phyloP scores from a whole-genome alignment of 768 basidiomycete species.

The Tephrocybe sp. region DNA sequence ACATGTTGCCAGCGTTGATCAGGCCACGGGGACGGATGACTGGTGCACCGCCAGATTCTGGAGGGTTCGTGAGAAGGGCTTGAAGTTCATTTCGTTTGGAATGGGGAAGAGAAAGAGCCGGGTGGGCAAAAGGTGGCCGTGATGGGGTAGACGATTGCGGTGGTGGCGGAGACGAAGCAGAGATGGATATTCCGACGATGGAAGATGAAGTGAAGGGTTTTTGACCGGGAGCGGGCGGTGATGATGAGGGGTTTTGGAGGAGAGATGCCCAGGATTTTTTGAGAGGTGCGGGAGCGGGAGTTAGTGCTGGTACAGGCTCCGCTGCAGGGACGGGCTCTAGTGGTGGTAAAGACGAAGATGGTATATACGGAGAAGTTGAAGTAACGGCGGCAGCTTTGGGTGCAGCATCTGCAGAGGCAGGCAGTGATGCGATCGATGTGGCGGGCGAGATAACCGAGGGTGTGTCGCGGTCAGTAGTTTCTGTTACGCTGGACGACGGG shows the following conservation, averaged over 20 bases:
- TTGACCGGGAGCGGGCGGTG: conserved; percentile 35
- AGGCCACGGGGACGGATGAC: conserved; percentile 73
- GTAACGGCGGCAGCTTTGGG: neutral
- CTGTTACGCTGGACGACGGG: conserved; percentile 50
- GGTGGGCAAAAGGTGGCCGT: conserved; percentile 22
- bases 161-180: conserved; percentile 40
- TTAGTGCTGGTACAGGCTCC: conserved; percentile 9
- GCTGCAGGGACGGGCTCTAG: neutral
- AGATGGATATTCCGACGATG: conserved; percentile 73
- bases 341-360: conserved; percentile 2
- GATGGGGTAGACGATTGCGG: conserved; percentile 25
- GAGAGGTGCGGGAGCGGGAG: conserved; percentile 30
- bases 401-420: conserved; percentile 37
- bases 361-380: conserved; percentile 5
- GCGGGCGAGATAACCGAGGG: conserved; percentile 57
- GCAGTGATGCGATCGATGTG: conserved; percentile 49
- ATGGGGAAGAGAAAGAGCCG: conserved; percentile 29
- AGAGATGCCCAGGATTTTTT: conserved; percentile 82
- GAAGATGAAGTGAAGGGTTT: conserved; percentile 65
- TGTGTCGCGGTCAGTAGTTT: conserved; percentile 50
- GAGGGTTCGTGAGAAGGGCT: conserved; percentile 47
- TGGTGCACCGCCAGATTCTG: conserved; percentile 3
- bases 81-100: conserved; percentile 51
- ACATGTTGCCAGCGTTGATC: conserved; percentile 95
- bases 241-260: conserved; percentile 44